Base-by-base conservation (phyloP, 2,329 filamentous ascomycete species). In the Lachnellula arida region DNA sequence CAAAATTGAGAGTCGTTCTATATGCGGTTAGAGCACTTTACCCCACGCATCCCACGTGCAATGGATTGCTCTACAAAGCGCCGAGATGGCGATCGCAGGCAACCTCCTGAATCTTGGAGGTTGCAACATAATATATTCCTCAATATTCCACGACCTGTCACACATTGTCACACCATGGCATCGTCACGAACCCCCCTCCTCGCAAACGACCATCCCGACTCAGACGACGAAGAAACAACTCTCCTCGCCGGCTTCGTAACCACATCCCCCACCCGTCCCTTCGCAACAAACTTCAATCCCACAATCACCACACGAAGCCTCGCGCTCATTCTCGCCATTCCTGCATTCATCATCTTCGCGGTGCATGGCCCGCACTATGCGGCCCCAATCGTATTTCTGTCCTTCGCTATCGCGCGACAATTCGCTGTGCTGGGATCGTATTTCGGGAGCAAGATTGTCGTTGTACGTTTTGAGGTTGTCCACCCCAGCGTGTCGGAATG, bases 291-390 rank as follows among this genome's bases (percentile, higher is more conserved):
- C 46, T 53, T 60, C 51, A 46, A 57, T 25, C 60, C 61, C 17
- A 62, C 58, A 15, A 37, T 62, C 17, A 40, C 35, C 44, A 14
- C 42, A 1, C 60, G 62, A 2, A 28, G 19, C 49, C 42, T 60
- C 15, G 51, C 51, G 17, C 50, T 62, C 37, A 15, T 59, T 49
- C 58, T 62, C 49, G 47, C 54, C n/a, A 19, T 62, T 19, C 58
- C 62, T n/a, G 46, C 56, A 4, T 62, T 60, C 32, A 59, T 62
- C n/a, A 57, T 64, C 53, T 60, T 64, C 53, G 43, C 57, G 15
- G 51, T 56, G 14, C 40, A 56, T 25, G 53, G 56, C n/a, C 51
- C 46, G 3, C 46, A 50, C 22, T 58, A 54, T 35, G 19, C 54
- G 0, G 44, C 53, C 5, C 19, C 54, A n/a, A 60, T 62, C 34